These are phyloP conservation scores for Xylaria castorea DNA, from an alignment of 495 filamentous ascomycete species.

Conservation along the genomic window DNA sequence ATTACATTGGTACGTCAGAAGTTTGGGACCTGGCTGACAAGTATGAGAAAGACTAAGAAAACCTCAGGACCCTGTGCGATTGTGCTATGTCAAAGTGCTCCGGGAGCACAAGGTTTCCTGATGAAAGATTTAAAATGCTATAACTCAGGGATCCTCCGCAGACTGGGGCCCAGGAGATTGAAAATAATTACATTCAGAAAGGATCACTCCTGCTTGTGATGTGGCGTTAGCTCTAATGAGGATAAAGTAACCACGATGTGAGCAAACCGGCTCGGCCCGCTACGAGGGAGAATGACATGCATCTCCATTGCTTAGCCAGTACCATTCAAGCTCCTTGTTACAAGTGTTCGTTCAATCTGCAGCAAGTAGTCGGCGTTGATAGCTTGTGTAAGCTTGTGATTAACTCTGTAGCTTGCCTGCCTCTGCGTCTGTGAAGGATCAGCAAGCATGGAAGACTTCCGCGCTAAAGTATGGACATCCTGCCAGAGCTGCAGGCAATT, in stretches of 20 bases:
- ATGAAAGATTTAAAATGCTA: neutral
- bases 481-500: neutral
- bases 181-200: neutral
- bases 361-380: neutral
- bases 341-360: constrained; percentile 2
- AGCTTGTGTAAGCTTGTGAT: neutral
- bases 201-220: neutral
- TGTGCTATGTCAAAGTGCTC: neutral
- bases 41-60: neutral
- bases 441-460: neutral
- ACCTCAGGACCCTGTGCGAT: neutral
- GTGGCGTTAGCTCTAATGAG: neutral
- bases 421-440: neutral
- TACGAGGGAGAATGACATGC: constrained; percentile 19
- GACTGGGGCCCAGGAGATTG: neutral
- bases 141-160: neutral
- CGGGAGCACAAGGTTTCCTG: neutral
- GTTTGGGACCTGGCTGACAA: neutral
- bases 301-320: constrained; percentile 1
- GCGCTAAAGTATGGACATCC: neutral
- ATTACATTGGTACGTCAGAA: neutral
- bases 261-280: constrained; percentile 18
- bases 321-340: neutral
- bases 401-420: neutral
- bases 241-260: constrained; percentile 2